Conservation (phyloP, 129 eudicot genomes). For the Oenanthe sinensis region DNA sequence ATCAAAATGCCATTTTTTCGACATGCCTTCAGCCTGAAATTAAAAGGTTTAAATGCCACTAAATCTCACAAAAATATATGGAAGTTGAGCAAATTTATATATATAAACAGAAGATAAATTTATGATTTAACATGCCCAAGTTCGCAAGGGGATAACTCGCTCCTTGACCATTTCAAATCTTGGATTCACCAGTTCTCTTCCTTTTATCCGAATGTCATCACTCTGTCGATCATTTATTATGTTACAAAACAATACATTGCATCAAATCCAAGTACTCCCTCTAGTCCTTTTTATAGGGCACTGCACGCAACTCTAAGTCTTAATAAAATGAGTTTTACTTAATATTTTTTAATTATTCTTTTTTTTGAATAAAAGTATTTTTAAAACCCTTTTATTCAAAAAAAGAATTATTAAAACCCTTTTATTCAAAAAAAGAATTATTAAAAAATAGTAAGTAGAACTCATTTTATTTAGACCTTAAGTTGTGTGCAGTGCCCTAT, state of each 20-base stretch:
- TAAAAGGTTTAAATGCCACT: neutral
- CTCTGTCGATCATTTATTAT: conserved; percentile 26
- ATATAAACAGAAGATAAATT: neutral
- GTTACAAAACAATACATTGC: neutral
- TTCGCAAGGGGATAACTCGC: conserved; percentile 48
- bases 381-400: no score
- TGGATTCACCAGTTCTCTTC: conserved; percentile 64
- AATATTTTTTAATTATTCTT: no score
- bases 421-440: no score
- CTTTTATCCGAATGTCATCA: conserved; percentile 63
- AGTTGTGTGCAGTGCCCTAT: no score
- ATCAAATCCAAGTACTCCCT: conserved; percentile 1
- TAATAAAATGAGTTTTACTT: no score
- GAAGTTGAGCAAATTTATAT: neutral
- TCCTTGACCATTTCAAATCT: conserved; percentile 49
- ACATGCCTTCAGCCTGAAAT: conserved; percentile 54
- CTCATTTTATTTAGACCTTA: no score
- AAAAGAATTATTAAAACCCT: no score
- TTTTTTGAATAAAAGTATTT: no score
- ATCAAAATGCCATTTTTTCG: conserved; percentile 70
- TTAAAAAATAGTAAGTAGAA: no score
- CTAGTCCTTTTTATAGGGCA: no score
- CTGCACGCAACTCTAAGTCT: no score
- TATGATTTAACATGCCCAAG: conserved; percentile 49
- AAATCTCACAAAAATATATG: neutral